Conservation (phyloP, 1,284 basidiomycete species). For the Leccinum huronense region DNA sequence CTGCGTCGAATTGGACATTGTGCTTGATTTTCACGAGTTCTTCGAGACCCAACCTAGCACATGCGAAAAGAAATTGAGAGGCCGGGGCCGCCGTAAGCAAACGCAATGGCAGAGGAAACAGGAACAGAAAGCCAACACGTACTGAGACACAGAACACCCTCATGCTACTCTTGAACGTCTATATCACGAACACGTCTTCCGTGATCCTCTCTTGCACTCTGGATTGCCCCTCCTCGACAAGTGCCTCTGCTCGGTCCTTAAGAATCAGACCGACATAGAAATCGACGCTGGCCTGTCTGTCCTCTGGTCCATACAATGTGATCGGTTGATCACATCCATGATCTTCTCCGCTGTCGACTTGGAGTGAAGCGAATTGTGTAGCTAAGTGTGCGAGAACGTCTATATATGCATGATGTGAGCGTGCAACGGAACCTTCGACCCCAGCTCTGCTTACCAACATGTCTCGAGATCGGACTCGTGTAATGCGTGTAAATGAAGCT, state of each 20-base stretch:
- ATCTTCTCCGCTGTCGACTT: constrained; percentile 88
- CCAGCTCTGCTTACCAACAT: constrained; percentile 64
- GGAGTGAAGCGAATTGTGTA: constrained; percentile 87
- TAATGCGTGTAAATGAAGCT: constrained; percentile 97
- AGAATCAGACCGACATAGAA: constrained; percentile 96
- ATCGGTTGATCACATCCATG: constrained; percentile 84
- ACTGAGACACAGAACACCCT: constrained; percentile 95
- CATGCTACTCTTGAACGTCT: constrained; percentile 92
- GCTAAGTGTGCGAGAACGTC: constrained; percentile 68
- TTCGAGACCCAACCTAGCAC: constrained; percentile 82
- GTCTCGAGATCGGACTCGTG: constrained; percentile 91
- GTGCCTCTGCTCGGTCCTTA: constrained; percentile 63
- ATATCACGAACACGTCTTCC: constrained; percentile 94
- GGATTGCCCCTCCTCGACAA: constrained; percentile 17
- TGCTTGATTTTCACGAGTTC: constrained; percentile 92
- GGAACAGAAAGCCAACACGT: constrained; percentile 35
- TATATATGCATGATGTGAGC: no score
- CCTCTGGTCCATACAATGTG: constrained; percentile 96
- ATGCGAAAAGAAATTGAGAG: neutral
- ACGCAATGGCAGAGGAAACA: neutral
- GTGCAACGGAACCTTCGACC: neutral
- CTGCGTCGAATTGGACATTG: constrained; percentile 87
- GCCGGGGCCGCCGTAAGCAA: constrained; percentile 5
- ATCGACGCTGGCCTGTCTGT: constrained; percentile 94
- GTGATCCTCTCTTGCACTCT: constrained; percentile 41